Conservation (phyloP, 1,284 basidiomycete genomes). For the Mrakiaceae sp. region DNA sequence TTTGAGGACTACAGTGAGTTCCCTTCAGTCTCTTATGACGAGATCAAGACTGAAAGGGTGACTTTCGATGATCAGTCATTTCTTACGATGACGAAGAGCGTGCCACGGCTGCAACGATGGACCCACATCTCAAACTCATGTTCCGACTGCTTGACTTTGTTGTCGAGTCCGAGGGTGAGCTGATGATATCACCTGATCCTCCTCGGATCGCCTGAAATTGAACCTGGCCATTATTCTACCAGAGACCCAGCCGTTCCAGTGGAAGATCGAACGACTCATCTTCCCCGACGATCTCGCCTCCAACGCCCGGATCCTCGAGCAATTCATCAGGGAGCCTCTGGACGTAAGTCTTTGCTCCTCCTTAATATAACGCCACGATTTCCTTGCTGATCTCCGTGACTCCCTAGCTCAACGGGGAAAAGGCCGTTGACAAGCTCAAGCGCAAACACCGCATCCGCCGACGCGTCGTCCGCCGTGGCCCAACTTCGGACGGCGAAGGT, state of each 20-base stretch:
- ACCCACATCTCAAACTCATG: slow-evolving; percentile 67
- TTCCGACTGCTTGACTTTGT: slow-evolving; percentile 57
- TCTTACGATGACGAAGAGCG: slow-evolving; percentile 60
- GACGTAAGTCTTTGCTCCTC: slow-evolving; percentile 18
- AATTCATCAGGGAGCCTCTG: slow-evolving; percentile 29
- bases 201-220: not conserved
- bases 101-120: slow-evolving; percentile 60
- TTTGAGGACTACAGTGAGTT: slow-evolving; percentile 64
- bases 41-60: slow-evolving; percentile 9
- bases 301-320: slow-evolving; percentile 27
- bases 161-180: not conserved
- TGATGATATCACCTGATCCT: not conserved
- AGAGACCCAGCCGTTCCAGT: slow-evolving; percentile 42
- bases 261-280: slow-evolving; percentile 34
- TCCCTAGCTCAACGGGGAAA: slow-evolving; percentile 6
- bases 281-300: slow-evolving; percentile 24
- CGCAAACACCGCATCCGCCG: slow-evolving; percentile 1
- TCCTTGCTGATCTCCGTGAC: not conserved
- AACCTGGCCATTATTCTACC: not conserved
- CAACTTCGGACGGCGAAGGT: not conserved
- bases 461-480: too few relatives aligned
- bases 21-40: slow-evolving; percentile 6
- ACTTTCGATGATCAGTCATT: slow-evolving; percentile 44
- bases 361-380: not conserved
- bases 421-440: slow-evolving; percentile 11